Evolutionary conservation across 2,329 filamentous ascomycete species (phyloP).

Genomic region (Colletotrichum incanum): DNA sequence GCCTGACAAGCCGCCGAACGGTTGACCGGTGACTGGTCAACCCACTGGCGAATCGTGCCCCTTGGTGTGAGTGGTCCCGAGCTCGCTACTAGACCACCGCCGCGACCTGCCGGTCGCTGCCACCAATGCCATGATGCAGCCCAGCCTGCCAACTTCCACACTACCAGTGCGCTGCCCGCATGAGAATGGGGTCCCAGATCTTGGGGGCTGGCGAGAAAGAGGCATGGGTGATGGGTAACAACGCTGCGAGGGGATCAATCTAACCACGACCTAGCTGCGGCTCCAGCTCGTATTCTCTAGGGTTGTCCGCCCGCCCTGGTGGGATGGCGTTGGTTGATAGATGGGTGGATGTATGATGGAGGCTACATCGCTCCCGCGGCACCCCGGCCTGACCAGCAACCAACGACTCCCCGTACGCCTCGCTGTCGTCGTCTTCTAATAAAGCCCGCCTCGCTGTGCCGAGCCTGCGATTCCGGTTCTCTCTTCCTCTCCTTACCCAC

Average conservation of each 20-base stretch:
- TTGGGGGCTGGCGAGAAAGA: constrained; percentile 1
- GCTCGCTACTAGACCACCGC: constrained; percentile 5
- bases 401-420: background rate
- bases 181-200: constrained; percentile 3
- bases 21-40: constrained; percentile 25
- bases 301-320: background rate
- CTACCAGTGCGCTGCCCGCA: constrained; percentile 10
- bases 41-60: background rate
- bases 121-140: constrained; percentile 23
- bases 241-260: constrained; percentile 11
- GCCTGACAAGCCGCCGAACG: background rate
- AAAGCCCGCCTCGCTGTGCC: constrained; percentile 12
- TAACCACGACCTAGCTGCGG: constrained; percentile 14
- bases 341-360: constrained; percentile 30
- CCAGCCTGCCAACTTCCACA: constrained; percentile 6
- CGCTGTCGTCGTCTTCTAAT: constrained; percentile 5
- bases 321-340: constrained; percentile 46
- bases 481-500: constrained; percentile 14
- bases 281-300: constrained; percentile 27
- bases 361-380: constrained; percentile 6
- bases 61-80: constrained; percentile 15
- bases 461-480: background rate
- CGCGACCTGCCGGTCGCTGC: background rate
- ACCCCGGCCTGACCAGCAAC: background rate
- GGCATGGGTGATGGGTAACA: constrained; percentile 3